Evolutionary conservation across 768 basidiomycete genomes (phyloP).

Genomic region (Candolleomyces aberdarensis): DNA sequence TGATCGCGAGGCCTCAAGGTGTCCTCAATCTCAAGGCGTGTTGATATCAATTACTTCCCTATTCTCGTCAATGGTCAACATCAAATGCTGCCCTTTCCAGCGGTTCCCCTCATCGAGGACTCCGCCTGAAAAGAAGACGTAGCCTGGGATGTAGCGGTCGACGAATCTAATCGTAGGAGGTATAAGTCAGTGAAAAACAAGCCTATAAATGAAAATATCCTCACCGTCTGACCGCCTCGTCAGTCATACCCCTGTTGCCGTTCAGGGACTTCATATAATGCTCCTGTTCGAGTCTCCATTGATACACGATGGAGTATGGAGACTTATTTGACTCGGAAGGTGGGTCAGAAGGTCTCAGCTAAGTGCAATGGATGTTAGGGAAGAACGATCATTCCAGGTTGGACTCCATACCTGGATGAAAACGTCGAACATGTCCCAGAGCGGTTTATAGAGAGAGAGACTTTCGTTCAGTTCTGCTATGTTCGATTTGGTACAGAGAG

Average conservation of each 20-base stretch:
- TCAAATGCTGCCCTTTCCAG: slow-evolving; percentile 45
- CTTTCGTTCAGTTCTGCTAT: slow-evolving; percentile 61
- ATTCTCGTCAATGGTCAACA: slow-evolving; percentile 50
- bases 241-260: slow-evolving; percentile 87
- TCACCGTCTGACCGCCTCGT: slow-evolving; percentile 65
- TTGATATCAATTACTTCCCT: slow-evolving; percentile 44
- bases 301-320: slow-evolving; percentile 61
- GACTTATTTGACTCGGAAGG: slow-evolving; percentile 24
- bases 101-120: slow-evolving; percentile 3
- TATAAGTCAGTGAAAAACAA: not conserved
- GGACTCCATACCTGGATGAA: slow-evolving; percentile 66
- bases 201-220: slow-evolving; percentile 17
- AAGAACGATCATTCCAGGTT: not conserved
- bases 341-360: slow-evolving; percentile 28
- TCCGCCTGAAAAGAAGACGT: slow-evolving; percentile 11
- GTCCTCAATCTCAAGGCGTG: no score
- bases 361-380: not conserved
- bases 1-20: no score
- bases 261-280: slow-evolving; percentile 82
- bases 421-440: slow-evolving; percentile 72
- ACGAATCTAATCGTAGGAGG: slow-evolving; percentile 57
- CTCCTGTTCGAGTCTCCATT: slow-evolving; percentile 90
- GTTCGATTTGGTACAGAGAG: slow-evolving; percentile 45
- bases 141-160: slow-evolving; percentile 67
- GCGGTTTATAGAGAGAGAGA: slow-evolving; percentile 53